phyloP scores from a whole-genome alignment of 148 eudicot species.

The Cornus suecica region DNA sequence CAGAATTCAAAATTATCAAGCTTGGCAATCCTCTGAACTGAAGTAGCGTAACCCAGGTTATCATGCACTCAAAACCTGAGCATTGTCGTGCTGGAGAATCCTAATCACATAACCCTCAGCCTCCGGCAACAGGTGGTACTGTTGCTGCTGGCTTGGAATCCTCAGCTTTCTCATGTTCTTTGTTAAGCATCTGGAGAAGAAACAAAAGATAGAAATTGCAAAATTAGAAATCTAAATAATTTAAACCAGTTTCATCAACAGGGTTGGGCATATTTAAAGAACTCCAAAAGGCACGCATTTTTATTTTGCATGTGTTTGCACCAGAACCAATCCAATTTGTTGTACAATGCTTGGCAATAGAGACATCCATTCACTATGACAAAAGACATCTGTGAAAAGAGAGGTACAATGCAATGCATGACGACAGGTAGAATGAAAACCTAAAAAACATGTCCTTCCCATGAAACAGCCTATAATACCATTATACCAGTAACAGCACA shows the following conservation, averaged over 20 bases:
- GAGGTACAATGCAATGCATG: not conserved
- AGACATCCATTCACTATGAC: no score
- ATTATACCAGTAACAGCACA: not conserved
- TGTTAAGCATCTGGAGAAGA: constrained; percentile 6
- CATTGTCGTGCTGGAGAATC: not conserved
- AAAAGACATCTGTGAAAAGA: not conserved
- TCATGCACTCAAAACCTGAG: not conserved
- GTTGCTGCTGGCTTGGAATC: constrained; percentile 1
- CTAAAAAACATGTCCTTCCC: not conserved
- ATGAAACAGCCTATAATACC: not conserved
- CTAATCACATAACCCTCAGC: not conserved
- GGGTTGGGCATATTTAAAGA: not conserved
- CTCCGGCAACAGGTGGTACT: not conserved
- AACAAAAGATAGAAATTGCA: not conserved
- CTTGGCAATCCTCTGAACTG: not conserved
- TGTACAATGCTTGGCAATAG: not conserved
- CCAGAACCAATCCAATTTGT: not conserved
- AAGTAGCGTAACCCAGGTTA: not conserved
- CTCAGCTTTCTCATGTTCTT: constrained; percentile 8
- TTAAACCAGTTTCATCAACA: not conserved
- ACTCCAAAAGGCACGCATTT: not conserved
- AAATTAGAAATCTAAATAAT: not conserved
- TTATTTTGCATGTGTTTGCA: not conserved
- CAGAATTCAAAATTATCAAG: not conserved
- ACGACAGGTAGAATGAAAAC: not conserved